Evolutionary conservation across 257 asterid genomes (phyloP), one percentile per base, ranked within the genome.

Genomic region (Gentiana straminea): DNA sequence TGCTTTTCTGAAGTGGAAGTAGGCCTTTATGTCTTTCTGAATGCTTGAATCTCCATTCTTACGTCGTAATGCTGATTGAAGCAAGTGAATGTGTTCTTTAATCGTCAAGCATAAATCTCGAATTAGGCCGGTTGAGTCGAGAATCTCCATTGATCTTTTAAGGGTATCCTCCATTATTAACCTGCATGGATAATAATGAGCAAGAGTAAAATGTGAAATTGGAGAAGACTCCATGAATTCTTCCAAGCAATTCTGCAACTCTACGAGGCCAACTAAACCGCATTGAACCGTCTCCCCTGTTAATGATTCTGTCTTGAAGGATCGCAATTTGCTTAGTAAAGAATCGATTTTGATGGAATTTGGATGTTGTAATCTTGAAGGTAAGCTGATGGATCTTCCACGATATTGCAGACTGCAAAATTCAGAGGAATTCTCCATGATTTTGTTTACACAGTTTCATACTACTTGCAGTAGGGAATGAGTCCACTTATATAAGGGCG

Each of bases 371-470:
- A 82, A 68, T 52, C 96, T 82, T 62, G 98, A 70, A 51, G 96
- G 96, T 41, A 90, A 73, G 58, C 96, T 86, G 24, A 84, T 84
- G 52, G 95, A 90, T 64, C 96, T 86, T 3, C 51, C 61, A 59
- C 73, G 81, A 24, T 34, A 65, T 63, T 77, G 84, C 24, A 48
- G 49, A 33, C 58, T 50, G 33, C 8, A 33, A 46, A 71, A 64
- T 58, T 35, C 46, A 53, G 55, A 76, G 52, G 76, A 65, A 33
- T 41, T 49, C 60, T 77, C 81, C 95, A 86, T 86, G 55, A 41
- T 69, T 64, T 51, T 0, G 5, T 59, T 59, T 0, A 49, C 24
- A 24, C 24, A 24, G 24, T 24, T 24, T 24, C 24, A 24, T 24
- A 24, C 24, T 24, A 24, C 24, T 24, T 24, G 24, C 24, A 24